Evolutionary conservation across 2,329 filamentous ascomycete species (phyloP).

Genomic region (Pseudocercospora fijiensis): DNA sequence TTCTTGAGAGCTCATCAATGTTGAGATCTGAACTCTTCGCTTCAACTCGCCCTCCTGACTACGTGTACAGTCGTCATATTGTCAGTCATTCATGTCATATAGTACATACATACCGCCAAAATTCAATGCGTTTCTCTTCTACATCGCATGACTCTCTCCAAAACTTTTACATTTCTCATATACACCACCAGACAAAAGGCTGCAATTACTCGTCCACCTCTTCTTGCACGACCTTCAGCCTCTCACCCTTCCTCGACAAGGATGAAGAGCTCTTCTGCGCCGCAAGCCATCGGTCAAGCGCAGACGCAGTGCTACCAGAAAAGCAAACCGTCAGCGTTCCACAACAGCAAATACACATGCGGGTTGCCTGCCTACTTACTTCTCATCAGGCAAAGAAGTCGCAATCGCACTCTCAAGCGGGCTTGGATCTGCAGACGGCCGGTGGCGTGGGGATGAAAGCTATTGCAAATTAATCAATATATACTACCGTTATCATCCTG

Average conservation of each 20-base stretch:
- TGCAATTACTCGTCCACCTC: slow-evolving; percentile 22
- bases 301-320: slow-evolving; percentile 25
- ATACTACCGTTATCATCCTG: slow-evolving; percentile 19
- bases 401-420: slow-evolving; percentile 29
- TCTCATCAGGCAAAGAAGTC: slow-evolving; percentile 30
- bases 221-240: slow-evolving; percentile 33
- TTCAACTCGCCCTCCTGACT: too few species aligned
- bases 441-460: slow-evolving; percentile 6
- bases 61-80: too few species aligned
- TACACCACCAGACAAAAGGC: too few species aligned
- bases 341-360: not conserved
- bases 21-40: too few species aligned
- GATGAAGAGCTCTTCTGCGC: slow-evolving; percentile 29
- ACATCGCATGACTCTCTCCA: too few species aligned
- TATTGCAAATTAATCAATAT: slow-evolving; percentile 16
- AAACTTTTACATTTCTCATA: too few species aligned
- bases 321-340: slow-evolving; percentile 5
- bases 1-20: too few species aligned
- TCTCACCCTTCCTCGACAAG: slow-evolving; percentile 23
- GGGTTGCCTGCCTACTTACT: slow-evolving; percentile 25
- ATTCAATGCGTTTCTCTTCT: too few species aligned
- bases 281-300: slow-evolving; percentile 32
- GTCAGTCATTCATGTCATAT: too few species aligned
- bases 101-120: too few species aligned
- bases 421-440: slow-evolving; percentile 10